Conservation (phyloP, 805 yeast genomes). For the Candida tammaniensis region DNA sequence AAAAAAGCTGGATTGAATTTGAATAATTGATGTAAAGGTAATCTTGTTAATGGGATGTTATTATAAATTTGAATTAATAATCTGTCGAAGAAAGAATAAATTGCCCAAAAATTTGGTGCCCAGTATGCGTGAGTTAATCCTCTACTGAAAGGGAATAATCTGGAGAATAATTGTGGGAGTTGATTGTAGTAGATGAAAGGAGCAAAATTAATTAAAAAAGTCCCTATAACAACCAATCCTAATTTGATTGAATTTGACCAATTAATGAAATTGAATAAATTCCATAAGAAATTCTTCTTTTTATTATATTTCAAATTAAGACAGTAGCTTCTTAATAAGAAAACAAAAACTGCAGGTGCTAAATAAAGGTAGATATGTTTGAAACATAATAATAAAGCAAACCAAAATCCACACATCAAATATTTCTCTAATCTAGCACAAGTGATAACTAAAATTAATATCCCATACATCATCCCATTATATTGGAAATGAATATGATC, state of each 20-base stretch:
- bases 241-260: conserved; percentile 62
- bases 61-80: conserved; percentile 49
- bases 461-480: conserved; percentile 89
- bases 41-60: conserved; percentile 29
- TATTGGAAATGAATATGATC: conserved; percentile 98
- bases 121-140: conserved; percentile 98
- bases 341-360: conserved; percentile 91
- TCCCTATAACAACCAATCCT: conserved; percentile 58
- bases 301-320: conserved; percentile 39
- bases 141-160: conserved; percentile 90
- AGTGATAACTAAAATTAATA: conserved; percentile 70
- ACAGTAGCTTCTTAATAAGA: conserved; percentile 70
- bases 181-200: conserved; percentile 70
- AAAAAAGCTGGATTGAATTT: conserved; percentile 47
- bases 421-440: conserved; percentile 60
- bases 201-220: conserved; percentile 67
- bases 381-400: conserved; percentile 79
- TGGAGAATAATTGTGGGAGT: conserved; percentile 57
- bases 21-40: conserved; percentile 29
- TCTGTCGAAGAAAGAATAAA: conserved; percentile 82
- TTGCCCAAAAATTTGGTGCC: conserved; percentile 98
- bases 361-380: conserved; percentile 90
- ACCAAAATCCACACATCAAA: conserved; percentile 63
- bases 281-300: conserved; percentile 19
- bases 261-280: conserved; percentile 37